phyloP scores from a whole-genome alignment of 1,284 basidiomycete genomes.

The Ustilago lituana region DNA sequence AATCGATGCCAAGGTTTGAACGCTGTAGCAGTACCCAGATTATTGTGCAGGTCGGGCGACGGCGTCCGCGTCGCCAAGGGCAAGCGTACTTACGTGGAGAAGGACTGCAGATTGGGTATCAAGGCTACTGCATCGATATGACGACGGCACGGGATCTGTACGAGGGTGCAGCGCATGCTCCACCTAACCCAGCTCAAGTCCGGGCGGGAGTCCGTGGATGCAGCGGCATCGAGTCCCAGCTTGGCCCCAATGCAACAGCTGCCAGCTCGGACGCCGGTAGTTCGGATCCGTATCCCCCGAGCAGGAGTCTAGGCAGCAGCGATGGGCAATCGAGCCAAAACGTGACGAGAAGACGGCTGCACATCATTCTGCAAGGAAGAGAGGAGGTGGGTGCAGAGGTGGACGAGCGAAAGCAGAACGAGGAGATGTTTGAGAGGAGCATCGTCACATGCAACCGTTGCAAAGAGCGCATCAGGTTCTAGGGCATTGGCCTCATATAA shows the following conservation, averaged over 20 bases:
- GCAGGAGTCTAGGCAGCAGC: neutral
- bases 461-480: conserved; percentile 28
- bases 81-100: conserved; percentile 26
- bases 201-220: neutral
- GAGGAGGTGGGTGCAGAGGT: conserved; percentile 10
- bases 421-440: conserved; percentile 39
- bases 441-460: conserved; percentile 36
- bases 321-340: neutral
- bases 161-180: neutral
- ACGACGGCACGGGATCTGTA: neutral
- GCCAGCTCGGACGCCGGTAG: neutral
- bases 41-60: conserved; percentile 31
- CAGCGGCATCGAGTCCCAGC: conserved; percentile 1
- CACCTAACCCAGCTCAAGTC: neutral
- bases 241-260: neutral
- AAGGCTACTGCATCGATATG: conserved; percentile 31
- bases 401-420: conserved; percentile 19
- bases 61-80: conserved; percentile 10
- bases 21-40: conserved; percentile 25
- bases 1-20: conserved; percentile 3
- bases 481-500: neutral
- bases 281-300: too few relatives aligned
- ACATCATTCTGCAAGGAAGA: conserved; percentile 32
- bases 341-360: conserved; percentile 4
- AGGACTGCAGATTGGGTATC: conserved; percentile 39